Percentiles rank a stretch among this genome's conserved stretches.
Conservation (phyloP, 1,284 basidiomycete species). For the Amylostereum areolatum region DNA sequence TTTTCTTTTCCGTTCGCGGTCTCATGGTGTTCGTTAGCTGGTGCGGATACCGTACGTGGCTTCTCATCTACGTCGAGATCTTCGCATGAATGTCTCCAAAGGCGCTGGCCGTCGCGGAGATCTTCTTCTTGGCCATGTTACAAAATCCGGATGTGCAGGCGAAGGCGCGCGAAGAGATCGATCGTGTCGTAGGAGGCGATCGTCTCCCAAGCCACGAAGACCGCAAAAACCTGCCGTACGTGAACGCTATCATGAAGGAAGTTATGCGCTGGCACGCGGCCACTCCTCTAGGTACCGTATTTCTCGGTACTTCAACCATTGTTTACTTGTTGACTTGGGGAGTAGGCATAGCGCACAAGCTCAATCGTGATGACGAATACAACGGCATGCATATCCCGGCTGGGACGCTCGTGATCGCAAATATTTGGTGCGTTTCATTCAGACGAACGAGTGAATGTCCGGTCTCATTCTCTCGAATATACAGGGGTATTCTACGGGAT, state of each 20-base stretch:
- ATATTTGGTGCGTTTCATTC: slow-evolving; percentile 16
- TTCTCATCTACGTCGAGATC: no score
- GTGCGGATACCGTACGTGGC: not conserved
- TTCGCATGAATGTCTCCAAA: no score
- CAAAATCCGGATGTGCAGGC: slow-evolving; percentile 23
- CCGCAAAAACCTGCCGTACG: slow-evolving; percentile 23
- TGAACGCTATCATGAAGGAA: slow-evolving; percentile 24
- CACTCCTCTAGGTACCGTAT: slow-evolving; percentile 18
- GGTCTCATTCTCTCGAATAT: not conserved
- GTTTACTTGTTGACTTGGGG: slow-evolving; percentile 5
- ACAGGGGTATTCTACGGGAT: not conserved
- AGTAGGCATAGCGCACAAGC: slow-evolving; percentile 19
- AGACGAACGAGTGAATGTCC: not conserved
- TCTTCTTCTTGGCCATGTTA: slow-evolving; percentile 25
- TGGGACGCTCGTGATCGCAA: slow-evolving; percentile 21
- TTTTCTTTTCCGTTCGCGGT: no score
- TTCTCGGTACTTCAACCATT: not conserved
- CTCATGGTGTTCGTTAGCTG: no score
- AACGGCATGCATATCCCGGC: slow-evolving; percentile 23
- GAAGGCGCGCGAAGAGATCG: slow-evolving; percentile 25
- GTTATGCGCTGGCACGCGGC: slow-evolving; percentile 23
- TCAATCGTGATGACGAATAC: slow-evolving; percentile 22
- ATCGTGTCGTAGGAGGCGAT: slow-evolving; percentile 21
- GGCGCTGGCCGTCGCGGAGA: slow-evolving; percentile 20
- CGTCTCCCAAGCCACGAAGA: slow-evolving; percentile 25